phyloP scores from a whole-genome alignment of 2,329 filamentous ascomycete genomes.

The Trichoderma sp. region DNA sequence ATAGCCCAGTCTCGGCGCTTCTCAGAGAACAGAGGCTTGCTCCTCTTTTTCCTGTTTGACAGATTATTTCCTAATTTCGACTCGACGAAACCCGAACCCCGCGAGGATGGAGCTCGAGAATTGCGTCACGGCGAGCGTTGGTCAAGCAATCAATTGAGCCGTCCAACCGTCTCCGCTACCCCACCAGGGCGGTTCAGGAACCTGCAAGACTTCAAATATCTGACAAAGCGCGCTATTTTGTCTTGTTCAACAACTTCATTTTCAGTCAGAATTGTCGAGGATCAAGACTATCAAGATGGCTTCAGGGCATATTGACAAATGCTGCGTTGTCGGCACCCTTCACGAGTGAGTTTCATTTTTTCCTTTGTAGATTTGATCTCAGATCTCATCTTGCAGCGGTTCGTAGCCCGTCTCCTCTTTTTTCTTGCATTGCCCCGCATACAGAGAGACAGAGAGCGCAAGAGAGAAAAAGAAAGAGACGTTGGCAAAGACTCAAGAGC shows the following conservation, averaged over 20 bases:
- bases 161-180: neutral
- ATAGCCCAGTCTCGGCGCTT: neutral
- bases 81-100: neutral
- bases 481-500: neutral
- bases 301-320: conserved; percentile 53
- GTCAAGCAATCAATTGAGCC: neutral
- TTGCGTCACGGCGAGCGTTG: conserved; percentile 5
- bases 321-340: conserved; percentile 55
- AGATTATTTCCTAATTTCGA: neutral
- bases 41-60: neutral
- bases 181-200: neutral
- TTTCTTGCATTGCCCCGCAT: neutral
- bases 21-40: neutral
- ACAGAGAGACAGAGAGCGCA: neutral
- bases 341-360: conserved; percentile 49
- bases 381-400: neutral
- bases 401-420: neutral
- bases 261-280: neutral
- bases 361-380: neutral
- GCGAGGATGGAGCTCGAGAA: conserved; percentile 2
- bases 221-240: neutral
- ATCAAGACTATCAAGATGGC: conserved; percentile 45
- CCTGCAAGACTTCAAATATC: neutral
- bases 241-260: neutral
- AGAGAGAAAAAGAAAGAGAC: neutral